Percentiles rank a stretch among this genome's conserved stretches.
Conservation (phyloP, 2,329 filamentous ascomycete species). For the Aspergillus flavus region DNA sequence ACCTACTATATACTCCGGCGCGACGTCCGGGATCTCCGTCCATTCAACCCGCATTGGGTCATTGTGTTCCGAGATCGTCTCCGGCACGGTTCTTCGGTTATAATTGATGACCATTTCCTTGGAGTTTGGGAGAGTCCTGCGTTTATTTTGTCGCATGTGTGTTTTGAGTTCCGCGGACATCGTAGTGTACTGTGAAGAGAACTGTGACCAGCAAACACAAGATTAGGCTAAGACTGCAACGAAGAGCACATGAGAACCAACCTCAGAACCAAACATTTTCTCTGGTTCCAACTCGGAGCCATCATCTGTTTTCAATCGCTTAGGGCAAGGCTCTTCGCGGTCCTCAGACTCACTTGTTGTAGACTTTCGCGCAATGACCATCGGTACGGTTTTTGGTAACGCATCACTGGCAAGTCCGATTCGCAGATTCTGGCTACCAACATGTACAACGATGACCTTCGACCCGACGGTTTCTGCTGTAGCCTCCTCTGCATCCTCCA, state of each 20-base stretch:
- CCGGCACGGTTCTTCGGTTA: constrained; percentile 80
- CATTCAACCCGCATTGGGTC: constrained; percentile 92
- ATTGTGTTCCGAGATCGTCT: constrained; percentile 91
- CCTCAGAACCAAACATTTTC: constrained; percentile 84
- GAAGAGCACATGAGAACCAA: constrained; percentile 43
- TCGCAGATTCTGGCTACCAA: constrained; percentile 91
- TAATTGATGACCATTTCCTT: constrained; percentile 95
- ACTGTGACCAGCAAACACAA: constrained; percentile 40
- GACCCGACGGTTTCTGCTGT: constrained; percentile 71
- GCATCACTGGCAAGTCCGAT: constrained; percentile 96
- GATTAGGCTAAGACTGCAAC: constrained; percentile 1
- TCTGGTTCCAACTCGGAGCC: constrained; percentile 60
- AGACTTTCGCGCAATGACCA: constrained; percentile 83
- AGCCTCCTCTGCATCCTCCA: constrained; percentile 58
- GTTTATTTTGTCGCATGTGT: constrained; percentile 90
- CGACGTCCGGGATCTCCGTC: constrained; percentile 74
- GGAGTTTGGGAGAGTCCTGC: constrained; percentile 93
- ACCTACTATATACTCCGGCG: constrained; percentile 80
- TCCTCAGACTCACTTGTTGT: constrained; percentile 79
- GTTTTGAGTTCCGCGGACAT: constrained; percentile 86
- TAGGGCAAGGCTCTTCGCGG: constrained; percentile 75
- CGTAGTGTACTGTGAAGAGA: constrained; percentile 69
- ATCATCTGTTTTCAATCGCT: constrained; percentile 62
- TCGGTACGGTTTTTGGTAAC: constrained; percentile 89
- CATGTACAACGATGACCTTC: constrained; percentile 92